Evolutionary conservation across 345 rosid species (phyloP).

Genomic region (Boechera stricta): DNA sequence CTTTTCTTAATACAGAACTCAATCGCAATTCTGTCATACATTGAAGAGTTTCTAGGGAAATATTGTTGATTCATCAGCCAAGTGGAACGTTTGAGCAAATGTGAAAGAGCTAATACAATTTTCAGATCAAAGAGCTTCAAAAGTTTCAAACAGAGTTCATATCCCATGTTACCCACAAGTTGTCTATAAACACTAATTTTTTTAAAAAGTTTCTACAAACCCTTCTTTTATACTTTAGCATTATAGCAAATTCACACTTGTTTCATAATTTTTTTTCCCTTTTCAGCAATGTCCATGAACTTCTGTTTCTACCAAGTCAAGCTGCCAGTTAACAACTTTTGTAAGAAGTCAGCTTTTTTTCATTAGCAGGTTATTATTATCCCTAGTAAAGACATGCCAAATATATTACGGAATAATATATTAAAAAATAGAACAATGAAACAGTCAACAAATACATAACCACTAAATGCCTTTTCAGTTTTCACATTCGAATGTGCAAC

Average conservation of each 20-base stretch:
- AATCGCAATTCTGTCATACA: not conserved
- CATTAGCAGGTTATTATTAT: not conserved
- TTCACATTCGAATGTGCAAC: not conserved
- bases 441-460: not conserved
- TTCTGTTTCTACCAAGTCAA: conserved; percentile 6
- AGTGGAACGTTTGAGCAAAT: not conserved
- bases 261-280: not conserved
- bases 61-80: conserved; percentile 5
- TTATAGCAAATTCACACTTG: conserved; percentile 19
- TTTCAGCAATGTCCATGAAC: conserved; percentile 1
- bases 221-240: not conserved
- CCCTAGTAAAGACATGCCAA: conserved; percentile 3
- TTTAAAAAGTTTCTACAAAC: not conserved
- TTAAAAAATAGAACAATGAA: not conserved
- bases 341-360: not conserved
- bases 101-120: conserved; percentile 13
- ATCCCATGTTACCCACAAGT: not conserved
- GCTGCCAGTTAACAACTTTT: not conserved
- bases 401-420: not conserved
- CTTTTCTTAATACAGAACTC: not conserved
- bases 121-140: conserved; percentile 14
- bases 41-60: not conserved
- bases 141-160: not conserved
- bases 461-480: conserved; percentile 1
- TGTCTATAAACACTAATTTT: not conserved